phyloP scores from a whole-genome alignment of 2,329 filamentous ascomycete genomes.

The Lojkania enalia region DNA sequence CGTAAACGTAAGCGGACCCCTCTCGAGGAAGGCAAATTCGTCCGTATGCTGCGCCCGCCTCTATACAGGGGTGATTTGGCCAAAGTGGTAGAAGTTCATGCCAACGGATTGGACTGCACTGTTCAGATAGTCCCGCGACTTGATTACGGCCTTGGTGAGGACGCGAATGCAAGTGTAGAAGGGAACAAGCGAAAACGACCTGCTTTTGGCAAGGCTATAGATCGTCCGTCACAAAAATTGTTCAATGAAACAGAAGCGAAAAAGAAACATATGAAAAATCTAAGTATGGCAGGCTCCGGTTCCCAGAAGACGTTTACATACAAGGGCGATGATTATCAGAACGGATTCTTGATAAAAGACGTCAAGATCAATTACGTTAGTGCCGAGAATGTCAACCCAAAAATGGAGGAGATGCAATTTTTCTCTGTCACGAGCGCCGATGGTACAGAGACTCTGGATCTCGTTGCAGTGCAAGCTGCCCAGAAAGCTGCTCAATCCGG shows the following conservation, averaged over 20 bases:
- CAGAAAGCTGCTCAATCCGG: constrained; percentile 81
- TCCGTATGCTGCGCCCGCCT: constrained; percentile 77
- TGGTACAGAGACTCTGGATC: constrained; percentile 89
- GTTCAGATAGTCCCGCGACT: constrained; percentile 87
- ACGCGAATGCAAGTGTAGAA: constrained; percentile 56
- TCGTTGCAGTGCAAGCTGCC: constrained; percentile 86
- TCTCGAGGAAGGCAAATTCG: constrained; percentile 86
- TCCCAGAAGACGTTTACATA: constrained; percentile 77
- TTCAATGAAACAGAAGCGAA: constrained; percentile 93
- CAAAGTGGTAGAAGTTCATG: constrained; percentile 88
- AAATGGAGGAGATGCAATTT: constrained; percentile 91
- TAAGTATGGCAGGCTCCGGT: constrained; percentile 57
- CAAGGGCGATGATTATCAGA: constrained; percentile 84
- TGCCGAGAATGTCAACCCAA: constrained; percentile 90
- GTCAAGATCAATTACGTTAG: constrained; percentile 85
- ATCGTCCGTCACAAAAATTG: constrained; percentile 80
- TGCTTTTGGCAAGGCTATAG: constrained; percentile 55
- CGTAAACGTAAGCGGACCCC: constrained; percentile 80
- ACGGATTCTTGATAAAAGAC: constrained; percentile 91
- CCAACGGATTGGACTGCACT: constrained; percentile 85
- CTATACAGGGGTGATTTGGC: constrained; percentile 89
- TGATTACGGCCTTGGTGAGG: constrained; percentile 88
- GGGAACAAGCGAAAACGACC: constrained; percentile 76
- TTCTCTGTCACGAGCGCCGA: constrained; percentile 89
- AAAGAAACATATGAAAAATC: constrained; percentile 74